A percentile compares a stretch with the other conserved stretches of the same genome.
These are phyloP conservation scores for Vigna mungo DNA, from an alignment of 306 rosid genomes.

Conservation along the genomic window DNA sequence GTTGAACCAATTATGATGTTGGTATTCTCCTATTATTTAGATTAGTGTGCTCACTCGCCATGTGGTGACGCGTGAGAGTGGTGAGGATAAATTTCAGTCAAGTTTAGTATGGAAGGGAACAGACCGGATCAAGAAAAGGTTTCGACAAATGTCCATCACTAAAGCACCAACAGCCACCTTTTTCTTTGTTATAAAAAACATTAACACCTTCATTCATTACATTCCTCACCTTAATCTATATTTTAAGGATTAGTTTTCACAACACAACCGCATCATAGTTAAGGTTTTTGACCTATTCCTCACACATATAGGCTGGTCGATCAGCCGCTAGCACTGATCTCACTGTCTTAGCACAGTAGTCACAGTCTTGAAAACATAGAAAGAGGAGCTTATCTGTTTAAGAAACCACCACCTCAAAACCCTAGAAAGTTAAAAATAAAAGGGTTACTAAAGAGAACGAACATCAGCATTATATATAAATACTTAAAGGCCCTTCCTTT, in stretches of 20 bases:
- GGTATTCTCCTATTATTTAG: no score
- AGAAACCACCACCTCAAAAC: slow-evolving; percentile 69
- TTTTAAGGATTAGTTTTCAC: neutral
- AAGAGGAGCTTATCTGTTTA: slow-evolving; percentile 68
- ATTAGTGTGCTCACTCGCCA: neutral
- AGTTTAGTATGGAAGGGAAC: slow-evolving; percentile 47
- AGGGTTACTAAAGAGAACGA: slow-evolving; percentile 36
- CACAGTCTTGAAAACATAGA: slow-evolving; percentile 17
- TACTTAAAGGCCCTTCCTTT: slow-evolving; percentile 62
- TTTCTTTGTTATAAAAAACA: neutral
- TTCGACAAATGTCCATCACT: neutral
- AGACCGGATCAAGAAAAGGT: slow-evolving; percentile 56
- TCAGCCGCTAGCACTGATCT: slow-evolving; percentile 37
- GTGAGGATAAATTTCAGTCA: slow-evolving; percentile 23
- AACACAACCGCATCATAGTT: slow-evolving; percentile 14
- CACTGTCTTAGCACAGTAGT: slow-evolving; percentile 37
- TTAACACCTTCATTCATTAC: neutral
- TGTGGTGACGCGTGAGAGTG: slow-evolving; percentile 50
- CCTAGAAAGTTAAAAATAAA: slow-evolving; percentile 68
- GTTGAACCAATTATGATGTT: no score
- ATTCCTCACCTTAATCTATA: slow-evolving; percentile 35
- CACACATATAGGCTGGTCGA: slow-evolving; percentile 19
- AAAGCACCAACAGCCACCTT: neutral
- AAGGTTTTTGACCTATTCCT: slow-evolving; percentile 36
- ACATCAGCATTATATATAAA: slow-evolving; percentile 60